Base-by-base conservation (phyloP, 441 rosid genomes). In the Omphalea diandra region DNA sequence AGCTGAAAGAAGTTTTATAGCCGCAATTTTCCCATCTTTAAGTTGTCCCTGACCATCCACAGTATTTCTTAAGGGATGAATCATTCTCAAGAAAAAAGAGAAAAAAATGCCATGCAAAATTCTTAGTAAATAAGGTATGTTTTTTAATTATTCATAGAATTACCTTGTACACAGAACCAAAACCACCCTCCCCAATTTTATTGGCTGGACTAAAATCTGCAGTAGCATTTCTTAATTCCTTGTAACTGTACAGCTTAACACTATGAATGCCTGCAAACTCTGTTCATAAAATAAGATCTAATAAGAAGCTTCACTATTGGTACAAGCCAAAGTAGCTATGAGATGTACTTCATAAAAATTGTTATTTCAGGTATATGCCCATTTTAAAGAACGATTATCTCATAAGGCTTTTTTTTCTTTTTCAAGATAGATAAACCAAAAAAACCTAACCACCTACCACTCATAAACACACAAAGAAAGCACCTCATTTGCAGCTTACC, bases 151-250 rank as follows among this genome's bases (percentile, higher is more conserved):
- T 22, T 40, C n/a, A 61, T 60, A 67, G 2, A 66, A 14, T 68
- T 78, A 93, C 98, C 97, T 86, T 89, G 76, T 85, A 94, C 43
- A 94, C 99, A 69, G 85, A 83, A 78, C 98, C 99, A 58, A 92
- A 94, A 63, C 98, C 99, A 33, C 99, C 99, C 79, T 89, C 98
- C 56, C 99, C 98, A 73, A 94, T 88, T 80, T 92, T 92, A 70
- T 86, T 76, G 40, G 66, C 70, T 1, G 72, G 70, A 73, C 84
- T 82, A 74, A 94, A 94, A 81, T 86, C 90, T 49, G 80, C 87
- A 0, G 99, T 92, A 52, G 91, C 97, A 0, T 58, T 77, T 75
- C 79, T 83, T 75, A 94, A 73, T 79, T 89, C 90, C 80, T 63
- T 92, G 65, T 89, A 88, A 17, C 75, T 70, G 72, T 86, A 94